Conservation (phyloP, 2,329 filamentous ascomycete genomes). For the Cladosporium austrohemisphaericum region DNA sequence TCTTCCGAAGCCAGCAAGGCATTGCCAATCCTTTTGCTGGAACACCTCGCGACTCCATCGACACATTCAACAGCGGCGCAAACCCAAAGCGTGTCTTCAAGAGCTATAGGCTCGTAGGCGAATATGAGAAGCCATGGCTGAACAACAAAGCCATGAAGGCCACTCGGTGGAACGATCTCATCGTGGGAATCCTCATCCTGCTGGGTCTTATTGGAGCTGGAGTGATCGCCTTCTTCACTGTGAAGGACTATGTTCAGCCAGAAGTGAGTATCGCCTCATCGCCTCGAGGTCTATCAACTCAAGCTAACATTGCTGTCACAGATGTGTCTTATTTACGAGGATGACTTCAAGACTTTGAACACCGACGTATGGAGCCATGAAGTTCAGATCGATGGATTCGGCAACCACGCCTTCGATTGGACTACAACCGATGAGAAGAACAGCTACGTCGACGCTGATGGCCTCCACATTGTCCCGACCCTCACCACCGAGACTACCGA, state of each 20-base stretch:
- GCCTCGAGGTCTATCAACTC: not conserved
- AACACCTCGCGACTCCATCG: too few relatives aligned
- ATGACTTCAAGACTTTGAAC: slow-evolving; percentile 48
- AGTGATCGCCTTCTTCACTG: slow-evolving; percentile 8
- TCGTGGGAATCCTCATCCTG: slow-evolving; percentile 14
- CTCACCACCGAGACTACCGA: slow-evolving; percentile 40
- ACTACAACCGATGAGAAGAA: slow-evolving; percentile 49
- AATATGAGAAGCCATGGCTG: slow-evolving; percentile 19
- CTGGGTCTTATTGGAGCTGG: slow-evolving; percentile 1
- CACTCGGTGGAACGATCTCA: slow-evolving; percentile 13
- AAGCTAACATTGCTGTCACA: slow-evolving; percentile 22
- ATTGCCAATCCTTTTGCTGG: too few relatives aligned
- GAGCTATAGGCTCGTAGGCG: slow-evolving; percentile 10
- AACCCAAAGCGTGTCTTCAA: slow-evolving; percentile 3
- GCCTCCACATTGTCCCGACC: slow-evolving; percentile 55
- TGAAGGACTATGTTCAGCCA: not conserved
- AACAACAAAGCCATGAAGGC: slow-evolving; percentile 15
- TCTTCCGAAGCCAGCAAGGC: not conserved
- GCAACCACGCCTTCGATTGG: slow-evolving; percentile 54
- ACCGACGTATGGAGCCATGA: slow-evolving; percentile 49
- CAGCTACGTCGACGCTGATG: slow-evolving; percentile 46
- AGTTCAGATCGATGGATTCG: slow-evolving; percentile 32
- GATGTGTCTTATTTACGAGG: slow-evolving; percentile 51
- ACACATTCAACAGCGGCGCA: not conserved
- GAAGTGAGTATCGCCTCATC: not conserved